phyloP scores from a whole-genome alignment of 2,329 filamentous ascomycete species.

The Colletotrichum melonis region DNA sequence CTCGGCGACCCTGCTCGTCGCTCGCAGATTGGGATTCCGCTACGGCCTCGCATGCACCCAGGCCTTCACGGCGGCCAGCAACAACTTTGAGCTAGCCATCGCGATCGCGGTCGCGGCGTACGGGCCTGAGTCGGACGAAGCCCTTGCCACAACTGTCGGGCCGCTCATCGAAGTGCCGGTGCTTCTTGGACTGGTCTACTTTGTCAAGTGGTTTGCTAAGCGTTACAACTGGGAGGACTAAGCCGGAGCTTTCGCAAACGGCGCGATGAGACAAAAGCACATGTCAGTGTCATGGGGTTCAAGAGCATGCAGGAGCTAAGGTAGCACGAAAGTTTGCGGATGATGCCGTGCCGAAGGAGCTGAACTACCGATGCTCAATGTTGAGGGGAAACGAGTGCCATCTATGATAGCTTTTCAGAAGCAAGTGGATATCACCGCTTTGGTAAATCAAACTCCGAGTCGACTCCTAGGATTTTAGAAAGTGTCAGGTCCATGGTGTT shows the following conservation, averaged over 20 bases:
- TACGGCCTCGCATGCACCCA: constrained; percentile 80
- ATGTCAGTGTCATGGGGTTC: constrained; percentile 22
- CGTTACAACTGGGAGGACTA: constrained; percentile 65
- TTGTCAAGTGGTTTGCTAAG: constrained; percentile 69
- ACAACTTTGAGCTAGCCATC: constrained; percentile 94
- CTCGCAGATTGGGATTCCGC: constrained; percentile 75
- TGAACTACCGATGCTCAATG: neutral
- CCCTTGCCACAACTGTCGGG: constrained; percentile 84
- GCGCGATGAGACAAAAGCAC: constrained; percentile 2
- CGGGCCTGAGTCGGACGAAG: constrained; percentile 81
- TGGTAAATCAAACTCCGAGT: neutral
- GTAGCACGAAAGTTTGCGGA: constrained; percentile 15
- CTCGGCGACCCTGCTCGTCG: constrained; percentile 71
- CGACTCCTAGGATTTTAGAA: neutral
- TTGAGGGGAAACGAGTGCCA: neutral
- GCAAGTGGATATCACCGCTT: neutral
- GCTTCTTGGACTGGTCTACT: constrained; percentile 80
- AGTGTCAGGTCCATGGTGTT: neutral
- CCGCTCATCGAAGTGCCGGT: constrained; percentile 91
- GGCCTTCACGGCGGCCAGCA: constrained; percentile 90
- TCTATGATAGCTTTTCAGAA: neutral
- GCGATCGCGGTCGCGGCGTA: constrained; percentile 87
- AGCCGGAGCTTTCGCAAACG: constrained; percentile 2
- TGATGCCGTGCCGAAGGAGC: constrained; percentile 2
- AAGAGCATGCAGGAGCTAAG: constrained; percentile 11